These are phyloP conservation scores for Yueomyces sinensis DNA, from an alignment of 805 yeast species.

Conservation along the genomic window DNA sequence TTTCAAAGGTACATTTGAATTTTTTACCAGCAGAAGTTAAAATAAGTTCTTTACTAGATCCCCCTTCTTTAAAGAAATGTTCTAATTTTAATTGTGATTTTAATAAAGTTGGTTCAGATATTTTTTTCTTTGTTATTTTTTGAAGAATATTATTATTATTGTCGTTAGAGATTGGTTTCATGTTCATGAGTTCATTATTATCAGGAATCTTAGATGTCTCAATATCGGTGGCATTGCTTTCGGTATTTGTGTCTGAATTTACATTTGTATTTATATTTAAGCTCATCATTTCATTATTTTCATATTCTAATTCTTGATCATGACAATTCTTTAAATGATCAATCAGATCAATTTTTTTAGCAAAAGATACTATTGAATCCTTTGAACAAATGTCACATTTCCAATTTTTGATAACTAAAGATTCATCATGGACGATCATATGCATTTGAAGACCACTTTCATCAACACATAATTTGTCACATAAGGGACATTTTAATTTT, in stretches of 20 bases:
- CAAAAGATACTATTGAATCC: constrained; percentile 30
- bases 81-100: constrained; percentile 16
- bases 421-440: constrained; percentile 54
- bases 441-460: constrained; percentile 58
- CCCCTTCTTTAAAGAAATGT: constrained; percentile 14
- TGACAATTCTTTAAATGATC: constrained; percentile 45
- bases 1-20: constrained; percentile 35
- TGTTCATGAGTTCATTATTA: background rate
- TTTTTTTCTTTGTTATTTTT: constrained; percentile 1
- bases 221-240: background rate
- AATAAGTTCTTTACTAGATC: constrained; percentile 18
- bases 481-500: constrained; percentile 44
- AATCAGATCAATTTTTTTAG: constrained; percentile 42
- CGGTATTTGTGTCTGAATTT: background rate
- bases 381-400: constrained; percentile 42
- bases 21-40: constrained; percentile 24
- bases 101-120: constrained; percentile 8
- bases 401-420: constrained; percentile 45
- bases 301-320: constrained; percentile 5
- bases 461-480: constrained; percentile 66
- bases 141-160: background rate
- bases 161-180: background rate
- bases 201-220: background rate
- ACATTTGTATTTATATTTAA: background rate
- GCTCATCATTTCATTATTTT: background rate